phyloP scores from a whole-genome alignment of 2,329 filamentous ascomycete genomes.

The Cladobotryum mycophilum region DNA sequence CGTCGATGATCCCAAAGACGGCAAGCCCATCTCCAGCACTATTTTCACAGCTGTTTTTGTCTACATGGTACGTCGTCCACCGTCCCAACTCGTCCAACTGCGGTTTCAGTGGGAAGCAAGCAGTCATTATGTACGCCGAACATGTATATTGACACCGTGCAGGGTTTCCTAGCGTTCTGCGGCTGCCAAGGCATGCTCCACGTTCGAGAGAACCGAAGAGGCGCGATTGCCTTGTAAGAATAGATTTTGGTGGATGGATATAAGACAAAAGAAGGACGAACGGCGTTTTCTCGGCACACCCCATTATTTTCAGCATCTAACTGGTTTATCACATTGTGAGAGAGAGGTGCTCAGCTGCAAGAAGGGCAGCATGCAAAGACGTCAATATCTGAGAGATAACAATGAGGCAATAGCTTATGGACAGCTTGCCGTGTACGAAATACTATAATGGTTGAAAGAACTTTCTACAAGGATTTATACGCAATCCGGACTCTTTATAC shows the following conservation, averaged over 20 bases:
- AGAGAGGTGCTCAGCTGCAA: neutral
- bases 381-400: neutral
- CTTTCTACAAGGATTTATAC: neutral
- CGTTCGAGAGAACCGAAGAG: slow-evolving; percentile 72
- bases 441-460: neutral
- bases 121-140: too few relatives aligned
- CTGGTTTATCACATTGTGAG: neutral
- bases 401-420: neutral
- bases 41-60: slow-evolving; percentile 85
- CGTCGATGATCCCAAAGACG: slow-evolving; percentile 64
- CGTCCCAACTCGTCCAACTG: neutral
- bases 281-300: slow-evolving; percentile 20
- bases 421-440: neutral
- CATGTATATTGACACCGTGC: neutral
- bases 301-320: neutral
- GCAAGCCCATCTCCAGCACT: slow-evolving; percentile 70
- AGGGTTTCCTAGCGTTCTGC: slow-evolving; percentile 91
- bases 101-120: too few relatives aligned
- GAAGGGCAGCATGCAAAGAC: neutral
- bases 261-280: slow-evolving; percentile 18
- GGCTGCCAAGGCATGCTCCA: slow-evolving; percentile 84
- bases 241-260: slow-evolving; percentile 16
- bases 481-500: neutral
- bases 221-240: slow-evolving; percentile 66
- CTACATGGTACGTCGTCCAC: slow-evolving; percentile 69